Conservation (phyloP, 306 rosid genomes). For the Crotalaria pallida region DNA sequence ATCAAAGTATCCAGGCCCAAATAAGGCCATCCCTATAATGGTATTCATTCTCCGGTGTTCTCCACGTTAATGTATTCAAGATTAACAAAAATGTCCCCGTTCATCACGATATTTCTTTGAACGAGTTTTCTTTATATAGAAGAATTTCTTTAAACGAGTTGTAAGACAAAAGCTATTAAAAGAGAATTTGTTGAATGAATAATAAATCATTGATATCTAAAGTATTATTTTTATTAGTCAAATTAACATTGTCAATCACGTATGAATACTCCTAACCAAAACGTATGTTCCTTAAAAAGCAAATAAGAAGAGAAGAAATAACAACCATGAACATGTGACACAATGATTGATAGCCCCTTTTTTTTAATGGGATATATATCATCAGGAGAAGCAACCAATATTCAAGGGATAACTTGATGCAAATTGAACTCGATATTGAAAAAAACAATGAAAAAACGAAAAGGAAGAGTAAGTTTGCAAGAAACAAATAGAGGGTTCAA, state of each 20-base stretch:
- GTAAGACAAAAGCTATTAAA: neutral
- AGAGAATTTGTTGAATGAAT: neutral
- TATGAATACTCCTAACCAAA: neutral
- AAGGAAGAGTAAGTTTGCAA: constrained; percentile 27
- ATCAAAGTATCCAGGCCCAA: constrained; percentile 10
- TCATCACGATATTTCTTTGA: neutral
- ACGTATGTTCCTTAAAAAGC: constrained; percentile 8
- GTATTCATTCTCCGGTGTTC: neutral
- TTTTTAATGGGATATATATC: neutral
- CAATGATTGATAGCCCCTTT: constrained; percentile 15
- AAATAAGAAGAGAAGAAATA: constrained; percentile 8
- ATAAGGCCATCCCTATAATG: neutral
- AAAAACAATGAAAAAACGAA: constrained; percentile 15
- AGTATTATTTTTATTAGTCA: neutral
- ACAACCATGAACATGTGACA: constrained; percentile 24
- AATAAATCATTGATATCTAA: neutral
- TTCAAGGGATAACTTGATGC: neutral
- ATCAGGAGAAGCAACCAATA: constrained; percentile 15
- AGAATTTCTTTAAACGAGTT: neutral
- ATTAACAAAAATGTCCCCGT: neutral
- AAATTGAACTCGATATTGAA: constrained; percentile 1
- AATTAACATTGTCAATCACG: constrained; percentile 7
- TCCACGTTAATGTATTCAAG: neutral
- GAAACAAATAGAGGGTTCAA: constrained; percentile 12
- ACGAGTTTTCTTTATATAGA: too few relatives aligned